Base-by-base conservation (phyloP, 2,329 filamentous ascomycete genomes). In the Bipolaris gigantea region DNA sequence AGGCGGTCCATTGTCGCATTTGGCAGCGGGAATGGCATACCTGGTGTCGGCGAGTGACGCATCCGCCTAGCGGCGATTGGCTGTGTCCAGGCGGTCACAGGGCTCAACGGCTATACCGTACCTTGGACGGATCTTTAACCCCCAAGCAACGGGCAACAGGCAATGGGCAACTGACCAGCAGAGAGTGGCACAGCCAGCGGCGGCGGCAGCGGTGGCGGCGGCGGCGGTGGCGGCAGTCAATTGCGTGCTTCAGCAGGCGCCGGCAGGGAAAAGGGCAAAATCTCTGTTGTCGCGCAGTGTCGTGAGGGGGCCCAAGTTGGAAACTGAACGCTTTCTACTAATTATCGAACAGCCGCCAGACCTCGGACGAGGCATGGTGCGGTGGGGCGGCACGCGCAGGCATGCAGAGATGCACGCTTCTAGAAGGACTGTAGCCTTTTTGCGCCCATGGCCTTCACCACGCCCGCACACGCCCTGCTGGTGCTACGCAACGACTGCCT, bases 21-120 rank as follows among this genome's bases (percentile, higher is more conserved):
- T 56, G 36, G 43, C 40, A 13, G 38, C 27, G 44, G 35, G 50
- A 27, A 46, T 48, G 39, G 49, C 55, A 63, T 70, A 71, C 66
- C 68, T 68, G 55, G 64, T 56, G 45, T 55, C 43, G 48, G 55
- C 39, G 53, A 65, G 44, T 53, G 64, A 68, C 64, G 67, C 70
- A 73, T 71, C 53, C 69, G 68, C 38, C 49, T 56, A 53, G 50
- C 49, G 52, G 53, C 58, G 58, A 66, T 63, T 61, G 60, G 63
- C 52, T 50, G 51, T 42, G 35, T 33, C 42, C 45, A 25, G 18
- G 43, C 19, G 50, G 55, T 65, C 62, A 60, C 62, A 60, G 59
- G 55, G 57, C 55, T 38, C 45, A 19, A 48, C 47, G 40, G 48
- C 48, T 35, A 43, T 41, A 42, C 27, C 39, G 21, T 42, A 40